Conservation (phyloP, 805 yeast species). For the Grigorovia transvaalensis region DNA sequence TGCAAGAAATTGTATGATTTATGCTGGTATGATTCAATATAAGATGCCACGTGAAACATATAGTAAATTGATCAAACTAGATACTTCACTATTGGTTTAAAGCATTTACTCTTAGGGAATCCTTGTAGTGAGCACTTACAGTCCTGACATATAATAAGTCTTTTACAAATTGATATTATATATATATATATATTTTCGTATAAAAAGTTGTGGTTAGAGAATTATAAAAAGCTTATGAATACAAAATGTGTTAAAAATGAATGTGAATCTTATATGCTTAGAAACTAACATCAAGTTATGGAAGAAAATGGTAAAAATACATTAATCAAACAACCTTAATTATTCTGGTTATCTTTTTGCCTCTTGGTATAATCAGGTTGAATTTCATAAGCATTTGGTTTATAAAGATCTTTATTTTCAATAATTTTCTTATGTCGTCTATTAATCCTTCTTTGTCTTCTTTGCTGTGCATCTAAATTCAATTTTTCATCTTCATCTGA, state of each 20-base stretch:
- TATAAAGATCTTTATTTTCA: slow-evolving; percentile 22
- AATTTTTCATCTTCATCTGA: slow-evolving; percentile 35
- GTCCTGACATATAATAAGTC: too few relatives aligned
- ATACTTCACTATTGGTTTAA: slow-evolving; percentile 28
- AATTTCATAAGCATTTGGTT: slow-evolving; percentile 80
- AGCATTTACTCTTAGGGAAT: too few relatives aligned
- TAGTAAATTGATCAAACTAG: slow-evolving; percentile 56
- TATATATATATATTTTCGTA: too few relatives aligned
- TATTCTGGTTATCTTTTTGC: slow-evolving; percentile 1
- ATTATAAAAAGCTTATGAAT: too few relatives aligned
- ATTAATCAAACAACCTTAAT: not conserved
- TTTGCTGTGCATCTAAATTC: slow-evolving; percentile 25
- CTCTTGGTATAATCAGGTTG: slow-evolving; percentile 55
- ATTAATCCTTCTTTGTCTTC: slow-evolving; percentile 27
- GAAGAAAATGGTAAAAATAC: not conserved
- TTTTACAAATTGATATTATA: too few relatives aligned
- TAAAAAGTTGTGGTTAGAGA: too few relatives aligned
- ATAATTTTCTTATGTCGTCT: slow-evolving; percentile 25
- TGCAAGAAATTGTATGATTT: slow-evolving; percentile 84
- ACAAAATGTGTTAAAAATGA: not conserved
- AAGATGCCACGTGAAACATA: slow-evolving; percentile 82
- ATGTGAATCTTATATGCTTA: not conserved
- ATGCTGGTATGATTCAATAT: slow-evolving; percentile 90
- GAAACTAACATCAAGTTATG: not conserved
- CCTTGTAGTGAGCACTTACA: too few relatives aligned